Evolutionary conservation across 2,329 filamentous ascomycete species (phyloP).

Genomic region (Alternaria novae-zelandiae): DNA sequence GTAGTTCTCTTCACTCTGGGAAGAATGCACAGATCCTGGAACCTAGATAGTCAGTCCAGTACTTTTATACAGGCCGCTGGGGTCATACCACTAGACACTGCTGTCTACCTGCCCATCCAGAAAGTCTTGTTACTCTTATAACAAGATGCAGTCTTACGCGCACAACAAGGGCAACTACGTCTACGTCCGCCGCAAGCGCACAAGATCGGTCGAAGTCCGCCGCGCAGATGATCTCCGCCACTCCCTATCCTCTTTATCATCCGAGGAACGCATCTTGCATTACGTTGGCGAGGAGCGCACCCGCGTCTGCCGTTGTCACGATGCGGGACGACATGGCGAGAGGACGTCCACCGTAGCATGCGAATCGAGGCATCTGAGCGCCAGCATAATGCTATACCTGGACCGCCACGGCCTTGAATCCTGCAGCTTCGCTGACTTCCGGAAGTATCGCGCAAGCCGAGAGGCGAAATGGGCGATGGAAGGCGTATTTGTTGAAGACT

Average conservation of each 20-base stretch:
- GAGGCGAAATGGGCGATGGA: constrained; percentile 5
- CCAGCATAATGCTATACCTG: constrained; percentile 15
- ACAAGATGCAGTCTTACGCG: background rate
- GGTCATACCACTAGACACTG: background rate
- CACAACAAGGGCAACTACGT: background rate
- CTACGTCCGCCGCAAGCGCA: constrained; percentile 13
- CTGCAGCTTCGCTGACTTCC: constrained; percentile 3
- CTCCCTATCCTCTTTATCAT: background rate
- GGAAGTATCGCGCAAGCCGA: background rate
- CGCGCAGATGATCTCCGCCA: background rate
- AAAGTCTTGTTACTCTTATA: background rate
- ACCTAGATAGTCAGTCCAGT: background rate
- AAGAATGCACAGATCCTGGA: background rate
- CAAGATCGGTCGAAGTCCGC: constrained; percentile 10
- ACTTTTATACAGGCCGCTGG: background rate
- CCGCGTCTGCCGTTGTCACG: constrained; percentile 9
- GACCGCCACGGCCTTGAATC: constrained; percentile 4
- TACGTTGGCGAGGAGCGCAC: constrained; percentile 1
- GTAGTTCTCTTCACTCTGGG: background rate
- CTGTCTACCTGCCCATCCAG: background rate
- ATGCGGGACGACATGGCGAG: constrained; percentile 1
- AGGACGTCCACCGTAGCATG: background rate
- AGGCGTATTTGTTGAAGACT: constrained; percentile 4
- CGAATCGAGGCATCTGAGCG: constrained; percentile 8
- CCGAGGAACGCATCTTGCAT: constrained; percentile 2